phyloP scores from a whole-genome alignment of 352 stramenopile genomes.

The Phytophthora quininea region DNA sequence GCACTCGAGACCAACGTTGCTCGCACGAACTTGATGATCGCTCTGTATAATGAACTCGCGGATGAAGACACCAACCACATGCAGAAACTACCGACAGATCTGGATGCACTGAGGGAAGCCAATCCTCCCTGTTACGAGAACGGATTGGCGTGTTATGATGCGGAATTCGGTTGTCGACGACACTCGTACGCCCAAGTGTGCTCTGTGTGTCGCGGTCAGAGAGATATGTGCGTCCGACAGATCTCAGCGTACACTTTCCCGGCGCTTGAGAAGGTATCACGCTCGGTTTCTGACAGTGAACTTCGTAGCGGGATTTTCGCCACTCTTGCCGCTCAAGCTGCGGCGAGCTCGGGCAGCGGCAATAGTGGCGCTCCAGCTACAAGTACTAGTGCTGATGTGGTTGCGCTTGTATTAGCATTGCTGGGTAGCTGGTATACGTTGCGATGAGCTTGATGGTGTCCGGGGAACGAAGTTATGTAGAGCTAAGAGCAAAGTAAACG shows the following conservation, averaged over 20 bases:
- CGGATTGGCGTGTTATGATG: conserved; percentile 53
- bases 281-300: conserved; percentile 35
- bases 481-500: not conserved
- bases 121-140: conserved; percentile 76
- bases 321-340: conserved; percentile 14
- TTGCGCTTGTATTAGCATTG: conserved; percentile 5
- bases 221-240: conserved; percentile 41
- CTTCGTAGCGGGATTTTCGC: conserved; percentile 43
- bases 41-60: conserved; percentile 51
- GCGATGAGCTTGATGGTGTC: conserved; percentile 1
- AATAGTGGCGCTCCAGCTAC: not conserved
- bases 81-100: conserved; percentile 46
- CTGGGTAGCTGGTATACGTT: conserved; percentile 8
- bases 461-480: not conserved
- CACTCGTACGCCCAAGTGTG: conserved; percentile 74
- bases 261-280: conserved; percentile 27
- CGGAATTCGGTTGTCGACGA: conserved; percentile 54
- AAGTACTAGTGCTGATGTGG: not conserved
- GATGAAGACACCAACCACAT: conserved; percentile 39
- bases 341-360: conserved; percentile 17
- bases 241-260: conserved; percentile 53
- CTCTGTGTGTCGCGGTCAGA: conserved; percentile 50
- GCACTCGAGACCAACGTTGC: conserved; percentile 54
- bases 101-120: conserved; percentile 40
- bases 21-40: conserved; percentile 57